Percentiles rank a stretch among this genome's conserved stretches.
Conservation (phyloP, 345 rosid species). For the Bruguiera parviflora region DNA sequence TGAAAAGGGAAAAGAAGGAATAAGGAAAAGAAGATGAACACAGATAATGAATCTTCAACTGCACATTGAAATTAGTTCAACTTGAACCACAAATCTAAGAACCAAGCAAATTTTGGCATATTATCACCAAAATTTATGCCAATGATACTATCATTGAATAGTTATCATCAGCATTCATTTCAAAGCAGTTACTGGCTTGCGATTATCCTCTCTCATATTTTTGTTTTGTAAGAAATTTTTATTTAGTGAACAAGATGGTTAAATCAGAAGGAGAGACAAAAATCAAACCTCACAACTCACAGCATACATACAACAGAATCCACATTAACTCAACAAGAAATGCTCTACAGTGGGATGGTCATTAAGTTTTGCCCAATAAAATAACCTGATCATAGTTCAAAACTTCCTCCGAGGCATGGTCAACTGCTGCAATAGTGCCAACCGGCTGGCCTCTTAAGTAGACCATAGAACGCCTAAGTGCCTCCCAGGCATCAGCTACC, state of each 20-base stretch:
- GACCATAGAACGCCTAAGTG: constrained; percentile 74
- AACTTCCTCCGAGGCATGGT: constrained; percentile 95
- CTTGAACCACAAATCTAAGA: neutral
- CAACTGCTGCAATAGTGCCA: constrained; percentile 86
- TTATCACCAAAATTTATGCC: neutral
- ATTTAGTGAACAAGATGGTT: neutral
- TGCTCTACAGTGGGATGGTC: neutral
- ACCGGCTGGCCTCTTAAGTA: constrained; percentile 76
- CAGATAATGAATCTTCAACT: neutral
- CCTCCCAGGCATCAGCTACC: constrained; percentile 98
- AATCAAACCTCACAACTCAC: neutral
- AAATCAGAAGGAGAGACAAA: neutral
- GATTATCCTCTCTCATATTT: neutral
- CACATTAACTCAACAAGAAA: constrained; percentile 1
- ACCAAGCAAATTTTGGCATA: neutral
- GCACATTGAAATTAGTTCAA: neutral
- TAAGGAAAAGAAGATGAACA: neutral
- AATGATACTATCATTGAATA: neutral
- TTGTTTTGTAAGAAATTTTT: neutral
- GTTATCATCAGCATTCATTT: neutral
- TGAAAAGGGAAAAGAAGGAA: neutral
- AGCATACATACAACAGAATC: neutral
- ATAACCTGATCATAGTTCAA: constrained; percentile 95
- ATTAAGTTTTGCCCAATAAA: neutral
- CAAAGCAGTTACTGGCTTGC: neutral